Percentiles rank a stretch among this genome's conserved stretches.
Conservation (phyloP, 192 early-diverging fungal genomes). For the Gaertneriomyces sp. region DNA sequence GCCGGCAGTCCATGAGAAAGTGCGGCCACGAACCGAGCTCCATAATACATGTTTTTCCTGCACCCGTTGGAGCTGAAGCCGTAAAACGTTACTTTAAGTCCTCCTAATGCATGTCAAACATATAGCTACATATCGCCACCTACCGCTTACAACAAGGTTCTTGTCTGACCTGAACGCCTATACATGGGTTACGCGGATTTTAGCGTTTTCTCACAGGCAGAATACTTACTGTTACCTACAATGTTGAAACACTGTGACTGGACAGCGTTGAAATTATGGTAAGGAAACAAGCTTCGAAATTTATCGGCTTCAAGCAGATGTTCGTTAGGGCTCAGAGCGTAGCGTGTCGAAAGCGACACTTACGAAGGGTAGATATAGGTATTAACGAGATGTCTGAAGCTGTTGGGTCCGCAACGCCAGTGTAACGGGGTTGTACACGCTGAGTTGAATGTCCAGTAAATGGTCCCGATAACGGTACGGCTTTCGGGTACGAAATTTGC, state of each 20-base stretch:
- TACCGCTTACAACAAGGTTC: slow-evolving; percentile 48
- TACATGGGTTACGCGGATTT: background rate
- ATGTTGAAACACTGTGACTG: slow-evolving; percentile 46
- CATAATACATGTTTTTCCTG: slow-evolving; percentile 64
- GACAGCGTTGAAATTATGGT: slow-evolving; percentile 44
- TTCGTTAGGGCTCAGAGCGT: background rate
- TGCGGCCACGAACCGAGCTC: slow-evolving; percentile 49
- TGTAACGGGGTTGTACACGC: background rate
- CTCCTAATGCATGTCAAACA: slow-evolving; percentile 13
- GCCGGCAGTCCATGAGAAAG: background rate
- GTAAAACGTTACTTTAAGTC: slow-evolving; percentile 23
- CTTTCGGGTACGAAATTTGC: background rate
- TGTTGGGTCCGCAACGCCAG: background rate
- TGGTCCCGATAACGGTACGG: background rate
- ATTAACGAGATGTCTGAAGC: slow-evolving; percentile 1
- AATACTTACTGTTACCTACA: slow-evolving; percentile 29
- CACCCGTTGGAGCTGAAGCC: slow-evolving; percentile 60
- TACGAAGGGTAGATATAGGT: slow-evolving; percentile 1
- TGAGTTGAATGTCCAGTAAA: background rate
- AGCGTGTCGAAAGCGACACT: background rate
- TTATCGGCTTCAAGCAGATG: slow-evolving; percentile 29
- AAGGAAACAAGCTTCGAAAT: slow-evolving; percentile 33
- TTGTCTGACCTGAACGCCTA: slow-evolving; percentile 34
- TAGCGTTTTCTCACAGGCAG: slow-evolving; percentile 32
- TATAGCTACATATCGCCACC: background rate